Evolutionary conservation across 768 basidiomycete species (phyloP).

Genomic region (Tricholoma bakamatsutake): DNA sequence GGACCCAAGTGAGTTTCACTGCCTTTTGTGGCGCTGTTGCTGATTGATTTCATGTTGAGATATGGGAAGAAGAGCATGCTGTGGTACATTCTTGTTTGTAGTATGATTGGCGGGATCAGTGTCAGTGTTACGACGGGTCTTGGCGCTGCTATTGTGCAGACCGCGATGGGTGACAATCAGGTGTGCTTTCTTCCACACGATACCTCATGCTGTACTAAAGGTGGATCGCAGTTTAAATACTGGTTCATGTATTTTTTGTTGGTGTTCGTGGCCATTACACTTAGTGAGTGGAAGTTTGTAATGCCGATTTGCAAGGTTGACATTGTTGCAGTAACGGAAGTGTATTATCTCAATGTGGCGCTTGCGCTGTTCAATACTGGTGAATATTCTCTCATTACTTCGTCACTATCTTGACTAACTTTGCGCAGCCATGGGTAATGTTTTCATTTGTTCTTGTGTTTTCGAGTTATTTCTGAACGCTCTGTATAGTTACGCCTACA

Average conservation of each 20-base stretch:
- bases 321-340: conserved; percentile 62
- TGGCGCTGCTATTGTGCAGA: conserved; percentile 84
- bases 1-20: conserved; percentile 57
- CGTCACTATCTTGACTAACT: conserved; percentile 57
- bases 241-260: conserved; percentile 92
- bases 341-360: conserved; percentile 94
- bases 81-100: conserved; percentile 93
- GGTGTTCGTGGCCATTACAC: conserved; percentile 75
- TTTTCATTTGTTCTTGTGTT: neutral
- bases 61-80: conserved; percentile 93
- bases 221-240: conserved; percentile 62
- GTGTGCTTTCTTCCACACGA: conserved; percentile 27
- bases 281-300: conserved; percentile 43
- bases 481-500: conserved; percentile 65
- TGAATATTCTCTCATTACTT: conserved; percentile 26
- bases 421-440: conserved; percentile 14
- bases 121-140: conserved; percentile 94
- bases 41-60: conserved; percentile 25
- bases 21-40: conserved; percentile 1
- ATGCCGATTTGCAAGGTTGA: conserved; percentile 9
- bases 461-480: conserved; percentile 14
- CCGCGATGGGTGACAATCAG: conserved; percentile 72
- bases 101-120: conserved; percentile 93
- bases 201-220: neutral
- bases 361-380: conserved; percentile 93